phyloP scores from a whole-genome alignment of 2,329 filamentous ascomycete species.

The Aureobasidium sp. region DNA sequence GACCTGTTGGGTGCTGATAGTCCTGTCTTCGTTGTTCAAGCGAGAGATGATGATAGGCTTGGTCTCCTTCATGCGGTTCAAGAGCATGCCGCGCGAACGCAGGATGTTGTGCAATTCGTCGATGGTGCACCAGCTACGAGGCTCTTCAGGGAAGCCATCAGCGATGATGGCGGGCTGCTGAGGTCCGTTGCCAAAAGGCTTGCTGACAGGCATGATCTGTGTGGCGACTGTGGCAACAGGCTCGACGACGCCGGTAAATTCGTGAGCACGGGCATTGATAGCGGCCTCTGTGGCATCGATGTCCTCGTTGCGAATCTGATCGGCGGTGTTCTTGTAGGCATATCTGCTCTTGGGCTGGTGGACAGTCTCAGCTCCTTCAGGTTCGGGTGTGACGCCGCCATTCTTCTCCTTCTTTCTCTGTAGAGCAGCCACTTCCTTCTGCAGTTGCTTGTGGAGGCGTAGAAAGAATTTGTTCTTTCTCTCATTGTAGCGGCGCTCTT shows the following conservation, averaged over 20 bases:
- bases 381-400: not conserved
- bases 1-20: conserved; percentile 21
- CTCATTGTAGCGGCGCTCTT: not conserved
- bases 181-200: not conserved
- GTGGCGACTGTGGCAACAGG: not conserved
- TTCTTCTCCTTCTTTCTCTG: not conserved
- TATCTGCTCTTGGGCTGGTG: not conserved
- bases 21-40: conserved; percentile 19
- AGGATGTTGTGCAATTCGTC: conserved; percentile 14
- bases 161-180: not conserved
- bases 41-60: conserved; percentile 13
- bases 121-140: conserved; percentile 13
- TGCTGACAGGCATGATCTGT: not conserved
- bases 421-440: conserved; percentile 13
- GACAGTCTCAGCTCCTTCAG: not conserved
- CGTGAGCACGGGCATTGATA: not conserved
- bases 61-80: conserved; percentile 16
- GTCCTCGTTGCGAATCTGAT: not conserved
- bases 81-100: conserved; percentile 14
- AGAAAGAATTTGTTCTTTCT: conserved; percentile 3
- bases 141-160: conserved; percentile 13
- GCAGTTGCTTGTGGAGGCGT: not conserved
- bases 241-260: not conserved
- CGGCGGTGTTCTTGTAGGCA: not conserved
- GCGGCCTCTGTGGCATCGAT: not conserved